A percentile compares a stretch with the other conserved stretches of the same genome.
phyloP scores from a whole-genome alignment of 495 filamentous ascomycete genomes.

The Aspergillus saccharolyticus region DNA sequence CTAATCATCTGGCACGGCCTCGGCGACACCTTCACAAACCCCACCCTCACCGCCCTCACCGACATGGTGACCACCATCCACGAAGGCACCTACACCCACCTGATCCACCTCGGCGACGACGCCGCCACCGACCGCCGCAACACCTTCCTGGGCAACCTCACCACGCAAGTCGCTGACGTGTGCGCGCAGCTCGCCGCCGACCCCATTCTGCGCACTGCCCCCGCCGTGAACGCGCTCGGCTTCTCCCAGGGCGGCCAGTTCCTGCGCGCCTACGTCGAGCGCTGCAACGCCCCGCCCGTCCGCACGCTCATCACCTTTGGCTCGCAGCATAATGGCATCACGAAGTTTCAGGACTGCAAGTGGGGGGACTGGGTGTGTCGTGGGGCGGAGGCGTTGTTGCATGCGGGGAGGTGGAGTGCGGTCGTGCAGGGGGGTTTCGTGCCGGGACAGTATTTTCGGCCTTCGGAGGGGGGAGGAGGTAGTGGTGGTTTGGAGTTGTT shows the following conservation, averaged over 20 bases:
- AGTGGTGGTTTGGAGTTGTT: too few relatives aligned
- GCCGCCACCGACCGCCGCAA: constrained; percentile 64
- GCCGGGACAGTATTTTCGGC: constrained; percentile 90
- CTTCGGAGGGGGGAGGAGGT: not conserved
- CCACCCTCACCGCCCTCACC: constrained; percentile 62
- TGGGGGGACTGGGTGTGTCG: constrained; percentile 74
- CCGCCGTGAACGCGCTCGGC: constrained; percentile 82
- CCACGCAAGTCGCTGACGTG: constrained; percentile 68
- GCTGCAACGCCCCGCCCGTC: constrained; percentile 79
- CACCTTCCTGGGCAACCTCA: constrained; percentile 89
- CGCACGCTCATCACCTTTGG: constrained; percentile 86
- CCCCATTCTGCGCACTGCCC: constrained; percentile 72
- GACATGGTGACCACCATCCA: constrained; percentile 58
- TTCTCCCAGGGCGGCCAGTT: constrained; percentile 97
- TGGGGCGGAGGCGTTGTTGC: constrained; percentile 66
- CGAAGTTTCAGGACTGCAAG: constrained; percentile 65
- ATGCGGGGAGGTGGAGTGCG: constrained; percentile 65
- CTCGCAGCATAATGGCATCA: constrained; percentile 90
- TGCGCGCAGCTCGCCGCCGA: constrained; percentile 74
- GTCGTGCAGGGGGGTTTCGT: constrained; percentile 75
- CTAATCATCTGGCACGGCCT: constrained; percentile 93
- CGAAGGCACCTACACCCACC: constrained; percentile 71
- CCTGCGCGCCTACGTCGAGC: constrained; percentile 85
- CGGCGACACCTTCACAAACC: constrained; percentile 54
- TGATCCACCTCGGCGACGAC: constrained; percentile 68